These are phyloP conservation scores for Cicer arietinum DNA, from an alignment of 306 rosid species.

Conservation along the genomic window DNA sequence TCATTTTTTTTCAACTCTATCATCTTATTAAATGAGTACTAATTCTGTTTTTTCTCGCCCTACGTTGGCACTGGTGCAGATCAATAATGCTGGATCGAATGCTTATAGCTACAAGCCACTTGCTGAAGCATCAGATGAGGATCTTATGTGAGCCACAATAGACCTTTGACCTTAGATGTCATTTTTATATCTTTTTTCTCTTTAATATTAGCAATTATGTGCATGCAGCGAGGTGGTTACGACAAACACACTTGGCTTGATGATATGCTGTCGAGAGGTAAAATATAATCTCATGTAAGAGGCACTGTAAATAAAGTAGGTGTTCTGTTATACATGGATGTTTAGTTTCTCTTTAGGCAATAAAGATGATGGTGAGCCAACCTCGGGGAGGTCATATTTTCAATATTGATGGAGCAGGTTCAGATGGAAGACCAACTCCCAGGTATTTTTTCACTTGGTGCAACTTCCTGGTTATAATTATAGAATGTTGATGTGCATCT, in stretches of 20 bases:
- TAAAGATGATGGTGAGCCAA: constrained; percentile 87
- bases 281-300: constrained; percentile 42
- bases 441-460: constrained; percentile 59
- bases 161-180: constrained; percentile 17
- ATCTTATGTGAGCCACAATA: constrained; percentile 76
- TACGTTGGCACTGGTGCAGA: constrained; percentile 68
- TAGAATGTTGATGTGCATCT: constrained; percentile 27
- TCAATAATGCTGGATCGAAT: constrained; percentile 97
- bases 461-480: constrained; percentile 18
- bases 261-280: constrained; percentile 99
- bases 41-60: constrained; percentile 42
- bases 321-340: constrained; percentile 39
- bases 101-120: constrained; percentile 91
- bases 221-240: constrained; percentile 89
- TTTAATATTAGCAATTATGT: constrained; percentile 35
- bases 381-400: constrained; percentile 94
- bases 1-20: constrained; percentile 28
- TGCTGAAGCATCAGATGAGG: constrained; percentile 94
- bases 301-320: constrained; percentile 27
- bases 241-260: constrained; percentile 93
- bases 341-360: constrained; percentile 69
- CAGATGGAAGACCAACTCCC: constrained; percentile 98
- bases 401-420: constrained; percentile 98
- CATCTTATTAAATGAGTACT: constrained; percentile 32
- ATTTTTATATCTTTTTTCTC: constrained; percentile 20